Base-by-base conservation (phyloP, 192 early-diverging fungal species). In the Entomortierella lignicola region DNA sequence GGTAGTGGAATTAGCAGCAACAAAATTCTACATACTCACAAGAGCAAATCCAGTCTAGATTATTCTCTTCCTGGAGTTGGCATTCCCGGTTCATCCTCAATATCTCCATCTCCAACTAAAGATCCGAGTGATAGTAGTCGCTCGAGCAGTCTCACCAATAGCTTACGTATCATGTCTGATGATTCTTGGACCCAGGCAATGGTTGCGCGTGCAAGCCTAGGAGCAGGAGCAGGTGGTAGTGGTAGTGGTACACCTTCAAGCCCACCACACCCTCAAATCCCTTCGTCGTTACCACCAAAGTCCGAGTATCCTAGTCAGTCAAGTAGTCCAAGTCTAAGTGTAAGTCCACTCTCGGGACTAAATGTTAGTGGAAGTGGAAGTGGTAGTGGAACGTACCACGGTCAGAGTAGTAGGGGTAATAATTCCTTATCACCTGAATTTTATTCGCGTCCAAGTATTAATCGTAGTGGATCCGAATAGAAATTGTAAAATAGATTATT, bases 181-280 rank as follows among this genome's bases (percentile, higher is more conserved):
- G 73, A 77, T 52, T 52, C 55, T 12, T 77, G 73, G 73, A 77
- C 73, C 15, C 52, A 64, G 30, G 66, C 73, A 12, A 68, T 77
- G 73, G 61, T 77, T 11, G 73, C 66, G 2, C 73, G 73, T 34
- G 73, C 73, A 18, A n/a, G 44, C 6, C 1, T 21, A 6, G 18
- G 48, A 47, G 2, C 23, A 4, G 37, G 39, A 25, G 32, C 47
- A 23, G 47, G 47, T 17, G 47, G 47, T 15, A 50, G 55, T 56
- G 30, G 30, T 15, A 21, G 27, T 32, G n/a, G n/a, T n/a, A 26
- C 21, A 7, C 34, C 5, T 37, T 37, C 44, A 47, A 47, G 44
- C 44, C 15, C 44, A 47, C 34, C 34, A 37, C 34, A n/a, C n/a
- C 34, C 5, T 37, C 10, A 5, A 47, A 47, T 5, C 44, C 15